Evolutionary conservation across 306 rosid species (phyloP).

Genomic region (Trifolium fragiferum): DNA sequence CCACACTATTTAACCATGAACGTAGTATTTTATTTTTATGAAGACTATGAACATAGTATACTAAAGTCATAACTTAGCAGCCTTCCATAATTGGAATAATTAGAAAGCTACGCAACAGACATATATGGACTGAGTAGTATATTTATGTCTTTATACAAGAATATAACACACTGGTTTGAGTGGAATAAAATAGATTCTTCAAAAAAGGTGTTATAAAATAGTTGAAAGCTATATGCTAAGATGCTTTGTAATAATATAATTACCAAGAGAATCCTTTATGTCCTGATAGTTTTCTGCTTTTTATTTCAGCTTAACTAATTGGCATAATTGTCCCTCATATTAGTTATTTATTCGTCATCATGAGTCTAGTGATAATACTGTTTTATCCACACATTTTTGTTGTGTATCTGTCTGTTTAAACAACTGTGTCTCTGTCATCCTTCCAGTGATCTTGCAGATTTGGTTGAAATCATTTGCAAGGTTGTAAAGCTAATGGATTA

Average conservation of each 20-base stretch:
- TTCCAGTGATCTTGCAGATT: constrained; percentile 88
- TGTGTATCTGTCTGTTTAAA: neutral
- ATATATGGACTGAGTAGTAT: constrained; percentile 16
- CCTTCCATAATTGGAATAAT: constrained; percentile 20
- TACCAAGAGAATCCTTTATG: constrained; percentile 10
- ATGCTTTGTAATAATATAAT: constrained; percentile 2
- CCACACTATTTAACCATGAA: constrained; percentile 14
- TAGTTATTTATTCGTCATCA: constrained; percentile 18
- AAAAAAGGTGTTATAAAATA: neutral
- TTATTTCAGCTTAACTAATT: constrained; percentile 5
- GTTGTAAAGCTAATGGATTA: constrained; percentile 73
- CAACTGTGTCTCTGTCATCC: constrained; percentile 25
- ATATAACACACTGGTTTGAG: constrained; percentile 18
- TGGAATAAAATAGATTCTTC: neutral
- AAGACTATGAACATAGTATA: too few relatives aligned
- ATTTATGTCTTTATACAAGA: constrained; percentile 17
- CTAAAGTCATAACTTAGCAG: neutral
- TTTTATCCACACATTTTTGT: constrained; percentile 5
- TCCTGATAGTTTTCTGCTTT: constrained; percentile 22
- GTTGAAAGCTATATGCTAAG: constrained; percentile 15
- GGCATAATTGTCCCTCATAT: constrained; percentile 7
- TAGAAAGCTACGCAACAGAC: constrained; percentile 23
- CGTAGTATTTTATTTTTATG: too few relatives aligned
- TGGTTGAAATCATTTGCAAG: constrained; percentile 78
- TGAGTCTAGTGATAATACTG: neutral